Base-by-base conservation (phyloP, 305 asterid genomes). In the Fraxinus velutina region DNA sequence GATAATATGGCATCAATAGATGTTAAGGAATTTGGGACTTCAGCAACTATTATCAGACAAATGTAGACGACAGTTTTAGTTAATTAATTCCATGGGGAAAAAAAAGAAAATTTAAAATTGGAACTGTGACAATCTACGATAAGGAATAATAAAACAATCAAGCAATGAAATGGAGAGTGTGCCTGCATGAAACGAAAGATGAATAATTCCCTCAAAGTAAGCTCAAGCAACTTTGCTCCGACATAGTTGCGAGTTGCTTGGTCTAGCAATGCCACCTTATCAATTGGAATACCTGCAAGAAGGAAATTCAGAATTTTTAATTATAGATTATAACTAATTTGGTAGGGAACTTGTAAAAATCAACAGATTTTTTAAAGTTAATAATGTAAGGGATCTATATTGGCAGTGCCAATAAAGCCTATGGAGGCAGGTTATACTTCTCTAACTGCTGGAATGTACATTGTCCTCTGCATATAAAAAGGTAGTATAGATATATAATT, bases 111-210 rank as follows among this genome's bases (percentile, higher is more conserved):
- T 10, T 47, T 4, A 47, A 79, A 32, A 60, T 44, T 47, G 39
- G 47, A 64, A 76, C 12, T 19, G 6, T 17, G 39, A 33, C 8
- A 75, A 42, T 52, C 5, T 13, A 36, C 29, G 37, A 17, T n/a
- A 52, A 27, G 34, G 47, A 57, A 52, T 39, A 60, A 70, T 27
- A 57, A 52, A 32, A 62, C 24, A 76, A 37, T 50, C 22, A 21
- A 80, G 70, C 22, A 84, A 37, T 50, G 75, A 79, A n/a, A 78
- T 36, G 83, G 76, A 84, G 57, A 39, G 78, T 89, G 52, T 90
- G 92, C 99, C 98, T 95, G 99, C 99, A 95, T 95, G 90, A 95
- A 95, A 47, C 90, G 92, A 84, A 92, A 93, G 85, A 89, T 71
- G 82, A 93, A 95, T 83, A 95, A 83, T 91, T 95, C 99, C 87